phyloP scores from a whole-genome alignment of 2,329 filamentous ascomycete species.

The Penicillium sp. region DNA sequence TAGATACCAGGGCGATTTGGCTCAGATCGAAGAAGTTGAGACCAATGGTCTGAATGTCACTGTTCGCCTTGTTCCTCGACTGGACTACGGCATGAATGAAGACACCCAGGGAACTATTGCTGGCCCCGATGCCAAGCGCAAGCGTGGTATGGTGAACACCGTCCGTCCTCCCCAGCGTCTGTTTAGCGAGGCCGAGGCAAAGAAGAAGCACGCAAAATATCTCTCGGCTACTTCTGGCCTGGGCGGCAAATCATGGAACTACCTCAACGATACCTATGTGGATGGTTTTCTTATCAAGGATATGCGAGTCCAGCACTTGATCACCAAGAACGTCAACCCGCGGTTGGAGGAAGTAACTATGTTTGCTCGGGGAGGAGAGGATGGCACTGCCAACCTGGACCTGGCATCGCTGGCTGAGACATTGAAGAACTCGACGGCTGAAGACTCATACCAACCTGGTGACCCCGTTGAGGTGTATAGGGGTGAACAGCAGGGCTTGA shows the following conservation, averaged over 20 bases:
- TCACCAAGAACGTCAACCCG: constrained; percentile 87
- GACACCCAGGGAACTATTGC: constrained; percentile 59
- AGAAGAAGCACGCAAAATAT: constrained; percentile 74
- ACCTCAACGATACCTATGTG: constrained; percentile 83
- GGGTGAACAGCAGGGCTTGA: constrained; percentile 88
- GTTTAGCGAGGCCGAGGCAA: constrained; percentile 89
- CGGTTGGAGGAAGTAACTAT: constrained; percentile 93
- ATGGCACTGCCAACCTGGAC: constrained; percentile 91
- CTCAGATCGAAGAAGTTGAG: constrained; percentile 87
- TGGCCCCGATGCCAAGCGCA: constrained; percentile 67
- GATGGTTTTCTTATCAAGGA: constrained; percentile 93
- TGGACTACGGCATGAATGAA: constrained; percentile 88
- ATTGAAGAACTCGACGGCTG: constrained; percentile 76
- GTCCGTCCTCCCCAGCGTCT: constrained; percentile 80
- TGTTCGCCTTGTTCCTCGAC: constrained; percentile 80
- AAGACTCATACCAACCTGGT: constrained; percentile 82
- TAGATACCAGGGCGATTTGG: constrained; percentile 84
- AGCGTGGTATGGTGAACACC: constrained; percentile 60
- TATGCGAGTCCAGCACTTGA: constrained; percentile 81
- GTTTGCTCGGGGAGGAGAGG: constrained; percentile 82
- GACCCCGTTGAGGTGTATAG: constrained; percentile 96
- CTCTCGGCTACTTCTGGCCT: constrained; percentile 54
- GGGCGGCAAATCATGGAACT: constrained; percentile 70
- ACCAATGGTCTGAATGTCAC: constrained; percentile 87
- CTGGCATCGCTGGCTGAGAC: constrained; percentile 86